Evolutionary conservation across 2,329 filamentous ascomycete species (phyloP), one percentile per base, ranked within the genome.

Genomic region (Fusarium sterilihyphosum): DNA sequence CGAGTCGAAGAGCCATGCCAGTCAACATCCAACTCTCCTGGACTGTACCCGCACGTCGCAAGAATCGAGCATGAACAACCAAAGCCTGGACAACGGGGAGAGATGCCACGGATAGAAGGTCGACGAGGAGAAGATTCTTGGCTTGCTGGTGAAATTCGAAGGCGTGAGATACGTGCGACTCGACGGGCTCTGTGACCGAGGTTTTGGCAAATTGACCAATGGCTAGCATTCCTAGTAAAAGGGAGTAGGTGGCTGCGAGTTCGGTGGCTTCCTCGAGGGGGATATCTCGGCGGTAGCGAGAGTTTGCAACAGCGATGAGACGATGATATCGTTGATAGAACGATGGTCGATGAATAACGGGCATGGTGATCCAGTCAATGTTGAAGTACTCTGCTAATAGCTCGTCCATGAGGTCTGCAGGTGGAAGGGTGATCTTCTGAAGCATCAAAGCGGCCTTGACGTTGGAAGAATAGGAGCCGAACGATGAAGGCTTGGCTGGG

Each of bases 381-480:
- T 67, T 67, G 44, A 79, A 79, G 33, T 79, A 79, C 68, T 77
- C 77, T 41, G 49, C 59, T 12, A 79, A 54, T 10, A 78, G 49
- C 26, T 79, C 76, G 59, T 79, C 77, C 73, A 79, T 79, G n/a
- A 78, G 66, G n/a, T 75, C 75, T 37, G 70, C 47, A 4, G 75
- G 71, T 12, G 77, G 77, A 17, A 79, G 70, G 8, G 70, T 62
- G 18, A 79, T 79, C 64, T 79, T 79, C 50, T 78, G 73, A 10
- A 79, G 75, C 77, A 79, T 79, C 22, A 77, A 41, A 18, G 77
- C 77, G 11, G 77, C 77, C 58, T 72, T 75, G 56, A 67, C 53
- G n/a, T 79, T 76, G 40, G 77, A 79, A n/a, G 77, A 79, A 50
- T 79, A 79, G 13, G 77, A 79, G 14, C 77, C 77, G 24, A 79